phyloP scores from a whole-genome alignment of 805 yeast species.

The Kodamaea lidongshanica region DNA sequence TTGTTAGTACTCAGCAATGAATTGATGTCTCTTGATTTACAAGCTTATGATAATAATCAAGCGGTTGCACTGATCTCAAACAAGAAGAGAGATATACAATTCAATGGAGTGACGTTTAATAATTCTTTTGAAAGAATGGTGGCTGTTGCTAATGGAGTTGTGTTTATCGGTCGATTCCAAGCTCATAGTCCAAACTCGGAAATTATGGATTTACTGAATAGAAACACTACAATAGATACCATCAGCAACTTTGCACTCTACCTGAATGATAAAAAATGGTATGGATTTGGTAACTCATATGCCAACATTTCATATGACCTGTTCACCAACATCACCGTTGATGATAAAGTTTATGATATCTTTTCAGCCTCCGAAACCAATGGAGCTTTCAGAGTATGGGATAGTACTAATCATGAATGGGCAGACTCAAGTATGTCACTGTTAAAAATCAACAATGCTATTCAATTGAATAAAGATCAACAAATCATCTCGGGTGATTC shows the following conservation, averaged over 20 bases:
- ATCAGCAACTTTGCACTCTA: conserved; percentile 33
- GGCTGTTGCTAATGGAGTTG: conserved; percentile 15
- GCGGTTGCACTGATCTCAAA: conserved; percentile 12
- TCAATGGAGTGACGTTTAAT: conserved; percentile 30
- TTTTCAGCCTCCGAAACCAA: conserved; percentile 26
- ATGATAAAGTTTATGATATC: conserved; percentile 36
- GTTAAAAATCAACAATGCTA: conserved; percentile 23
- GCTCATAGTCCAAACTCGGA: conserved; percentile 20
- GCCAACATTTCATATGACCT: conserved; percentile 19
- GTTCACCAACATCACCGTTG: conserved; percentile 31
- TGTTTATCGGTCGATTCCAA: conserved; percentile 30
- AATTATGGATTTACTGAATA: conserved; percentile 22
- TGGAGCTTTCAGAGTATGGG: conserved; percentile 33
- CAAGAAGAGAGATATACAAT: conserved; percentile 13
- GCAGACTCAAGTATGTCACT: conserved; percentile 24
- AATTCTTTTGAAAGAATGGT: conserved; percentile 20
- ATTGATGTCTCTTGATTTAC: conserved; percentile 22
- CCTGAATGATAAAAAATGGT: conserved; percentile 33
- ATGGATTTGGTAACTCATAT: conserved; percentile 33
- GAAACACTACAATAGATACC: conserved; percentile 17
- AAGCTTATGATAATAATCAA: conserved; percentile 28
- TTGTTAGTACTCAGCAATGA: conserved; percentile 31
- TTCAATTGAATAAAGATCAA: conserved; percentile 17
- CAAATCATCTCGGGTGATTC: conserved; percentile 33
- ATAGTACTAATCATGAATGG: conserved; percentile 32